Base-by-base conservation (phyloP, 2,329 filamentous ascomycete genomes). In the Ceratocystis lukuohia region DNA sequence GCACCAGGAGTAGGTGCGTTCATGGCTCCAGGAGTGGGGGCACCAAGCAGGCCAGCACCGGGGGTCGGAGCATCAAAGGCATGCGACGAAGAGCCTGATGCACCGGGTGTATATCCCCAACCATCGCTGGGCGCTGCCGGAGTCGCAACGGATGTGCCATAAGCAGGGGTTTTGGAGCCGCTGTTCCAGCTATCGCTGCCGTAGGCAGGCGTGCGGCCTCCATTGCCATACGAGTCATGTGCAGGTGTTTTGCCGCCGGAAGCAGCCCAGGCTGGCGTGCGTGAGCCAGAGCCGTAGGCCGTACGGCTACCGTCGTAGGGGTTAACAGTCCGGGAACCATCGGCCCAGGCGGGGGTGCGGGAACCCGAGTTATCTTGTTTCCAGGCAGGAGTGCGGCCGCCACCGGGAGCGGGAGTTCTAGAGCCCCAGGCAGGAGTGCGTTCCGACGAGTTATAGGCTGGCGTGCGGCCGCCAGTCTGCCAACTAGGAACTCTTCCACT, bases 221-320 rank as follows among this genome's bases (percentile, higher is more conserved):
- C 87, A 66, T 82, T 80, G 65, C 81, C 83, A 71, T 88, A 89
- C 22, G 80, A 80, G 71, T 87, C 83, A 15, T 80, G 78, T 1
- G 84, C 84, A 65, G 89, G 79, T 0, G 88, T 93, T 74, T 88
- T 87, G 65, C 87, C 84, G 64, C 88, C 88, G 44, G 46, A 37
- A 1, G 90, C 88, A 67, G 87, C 86, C 88, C 88, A 92, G 4
- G 87, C 88, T 6, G 88, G 88, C 1, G 88, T 91, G 65, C 88
- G 84, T 61, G 82, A 82, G 37, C 86, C 85, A 25, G 82, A 81
- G 20, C 91, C 91, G 71, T 96, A 95, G 1, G 89, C 84, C 17
- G 90, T 92, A 59, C 86, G 85, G 73, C 78, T 87, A 68, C 88
- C 88, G 70, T 88, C 87, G 71, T 89, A 89, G 1, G 87, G 86